Evolutionary conservation across 179 eudicot species (phyloP).

Genomic region (Nepenthes alata): DNA sequence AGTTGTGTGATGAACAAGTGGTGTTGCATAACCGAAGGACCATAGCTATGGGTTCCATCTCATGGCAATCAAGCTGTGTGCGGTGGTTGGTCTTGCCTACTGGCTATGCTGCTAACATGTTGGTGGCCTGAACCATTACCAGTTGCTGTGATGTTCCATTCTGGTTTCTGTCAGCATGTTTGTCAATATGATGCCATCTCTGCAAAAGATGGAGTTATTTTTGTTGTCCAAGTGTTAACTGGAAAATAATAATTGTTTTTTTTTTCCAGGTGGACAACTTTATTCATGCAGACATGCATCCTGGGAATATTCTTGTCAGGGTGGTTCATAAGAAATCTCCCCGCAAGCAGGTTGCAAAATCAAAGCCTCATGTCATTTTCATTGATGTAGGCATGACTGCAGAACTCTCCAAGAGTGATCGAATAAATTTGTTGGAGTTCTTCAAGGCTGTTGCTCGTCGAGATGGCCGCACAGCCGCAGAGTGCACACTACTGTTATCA

Average conservation of each 20-base stretch:
- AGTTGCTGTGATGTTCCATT: too few species aligned
- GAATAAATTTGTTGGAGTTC: constrained; percentile 59
- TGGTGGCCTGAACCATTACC: too few species aligned
- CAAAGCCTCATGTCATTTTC: constrained; percentile 80
- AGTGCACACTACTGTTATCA: constrained; percentile 71
- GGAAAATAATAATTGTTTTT: neutral
- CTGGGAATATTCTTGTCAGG: constrained; percentile 95
- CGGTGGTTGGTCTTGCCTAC: too few species aligned
- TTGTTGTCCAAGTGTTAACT: neutral
- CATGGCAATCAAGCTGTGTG: too few species aligned
- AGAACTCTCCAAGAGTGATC: constrained; percentile 69
- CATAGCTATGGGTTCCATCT: too few species aligned
- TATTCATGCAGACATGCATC: constrained; percentile 99
- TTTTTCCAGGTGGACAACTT: constrained; percentile 83
- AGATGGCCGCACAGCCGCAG: constrained; percentile 85
- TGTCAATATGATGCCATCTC: too few species aligned
- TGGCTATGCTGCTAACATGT: too few species aligned
- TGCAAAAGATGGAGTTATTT: too few species aligned
- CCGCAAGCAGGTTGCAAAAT: constrained; percentile 32
- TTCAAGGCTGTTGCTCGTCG: constrained; percentile 84
- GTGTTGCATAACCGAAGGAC: too few species aligned
- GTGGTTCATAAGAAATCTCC: constrained; percentile 34
- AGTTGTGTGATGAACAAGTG: too few species aligned
- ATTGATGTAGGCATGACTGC: constrained; percentile 99
- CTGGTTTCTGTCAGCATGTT: too few species aligned